Conservation (phyloP, 2,329 filamentous ascomycete genomes). For the Exophiala calicioides region DNA sequence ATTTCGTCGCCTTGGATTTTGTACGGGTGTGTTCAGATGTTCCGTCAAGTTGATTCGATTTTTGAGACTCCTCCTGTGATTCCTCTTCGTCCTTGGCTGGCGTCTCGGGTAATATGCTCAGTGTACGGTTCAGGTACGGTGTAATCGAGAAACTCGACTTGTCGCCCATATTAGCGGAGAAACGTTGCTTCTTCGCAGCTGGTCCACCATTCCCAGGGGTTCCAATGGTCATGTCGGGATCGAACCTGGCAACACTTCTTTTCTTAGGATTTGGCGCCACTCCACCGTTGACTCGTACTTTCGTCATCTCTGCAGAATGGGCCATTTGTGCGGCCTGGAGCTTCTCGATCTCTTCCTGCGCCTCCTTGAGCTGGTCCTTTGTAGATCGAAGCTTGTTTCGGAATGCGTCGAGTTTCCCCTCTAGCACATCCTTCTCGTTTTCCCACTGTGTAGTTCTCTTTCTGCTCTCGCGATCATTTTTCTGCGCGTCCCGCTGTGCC, state of each 20-base stretch:
- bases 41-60: conserved; percentile 13
- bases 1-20: conserved; percentile 10
- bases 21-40: conserved; percentile 17
- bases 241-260: conserved; percentile 46
- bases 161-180: conserved; percentile 68
- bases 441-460: conserved; percentile 63
- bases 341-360: conserved; percentile 52
- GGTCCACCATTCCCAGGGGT: conserved; percentile 52
- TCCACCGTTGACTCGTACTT: conserved; percentile 26
- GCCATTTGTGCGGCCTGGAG: conserved; percentile 41
- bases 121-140: conserved; percentile 80
- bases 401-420: conserved; percentile 69
- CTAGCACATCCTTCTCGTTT: conserved; percentile 63
- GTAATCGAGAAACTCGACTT: conserved; percentile 95
- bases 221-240: conserved; percentile 50
- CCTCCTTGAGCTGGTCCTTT: conserved; percentile 72
- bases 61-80: conserved; percentile 33
- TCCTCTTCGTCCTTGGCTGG: conserved; percentile 33
- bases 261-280: conserved; percentile 37
- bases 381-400: conserved; percentile 68
- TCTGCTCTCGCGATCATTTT: conserved; percentile 53
- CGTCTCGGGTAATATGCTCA: conserved; percentile 55
- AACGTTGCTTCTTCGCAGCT: conserved; percentile 58
- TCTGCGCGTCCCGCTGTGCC: conserved; percentile 52
- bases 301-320: conserved; percentile 33